Evolutionary conservation across 2,329 filamentous ascomycete genomes (phyloP), one percentile per base, ranked within the genome.

Genomic region (Zasmidium citrigriseum): DNA sequence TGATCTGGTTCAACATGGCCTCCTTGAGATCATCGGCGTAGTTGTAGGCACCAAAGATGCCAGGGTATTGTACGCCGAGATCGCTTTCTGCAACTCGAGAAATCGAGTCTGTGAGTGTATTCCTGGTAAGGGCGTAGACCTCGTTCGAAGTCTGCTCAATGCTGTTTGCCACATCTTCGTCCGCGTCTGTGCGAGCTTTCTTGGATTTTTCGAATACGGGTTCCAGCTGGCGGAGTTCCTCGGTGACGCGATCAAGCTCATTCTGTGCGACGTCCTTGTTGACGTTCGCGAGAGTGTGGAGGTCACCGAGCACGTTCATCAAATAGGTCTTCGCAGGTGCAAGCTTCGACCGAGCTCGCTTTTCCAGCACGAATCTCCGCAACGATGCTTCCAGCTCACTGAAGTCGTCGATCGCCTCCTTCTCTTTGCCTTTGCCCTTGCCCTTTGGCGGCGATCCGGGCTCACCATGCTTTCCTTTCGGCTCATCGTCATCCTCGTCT

Each of bases 251-350:
- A 58, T 95, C 86, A 12, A 98, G 80, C 74, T 99, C 95, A 9
- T 87, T 83, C 67, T 91, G 86, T 1, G 93, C 92, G 24, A 97
- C 89, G 64, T 96, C 91, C 23, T 87, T 83, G 73, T 99, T 99
- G 67, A 96, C 91, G 0, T 82, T 86, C 4, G 93, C 93, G 45
- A 99, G 81, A 3, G 86, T 88, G 70, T 91, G 82, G 59, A 99
- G 82, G 70, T 99, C 95, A 66, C 91, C 89, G 29, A 99, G 82
- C 23, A 98, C 89, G 73, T 99, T 99, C 68, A 96, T 80, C 1
- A 99, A 85, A 71, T 99, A 99, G 1, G 93, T 98, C 76, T 92
- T 93, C 5, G 95, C 95, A 4, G 95, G 95, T 1, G 95, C 93
- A 59, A 99, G 83, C 78, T 99, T 99, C 9, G 95, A 98, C 25